A percentile compares a stretch with the other conserved stretches of the same genome.
Evolutionary conservation across 805 yeast species (phyloP).

Genomic region (Lipomyces mesembrius): DNA sequence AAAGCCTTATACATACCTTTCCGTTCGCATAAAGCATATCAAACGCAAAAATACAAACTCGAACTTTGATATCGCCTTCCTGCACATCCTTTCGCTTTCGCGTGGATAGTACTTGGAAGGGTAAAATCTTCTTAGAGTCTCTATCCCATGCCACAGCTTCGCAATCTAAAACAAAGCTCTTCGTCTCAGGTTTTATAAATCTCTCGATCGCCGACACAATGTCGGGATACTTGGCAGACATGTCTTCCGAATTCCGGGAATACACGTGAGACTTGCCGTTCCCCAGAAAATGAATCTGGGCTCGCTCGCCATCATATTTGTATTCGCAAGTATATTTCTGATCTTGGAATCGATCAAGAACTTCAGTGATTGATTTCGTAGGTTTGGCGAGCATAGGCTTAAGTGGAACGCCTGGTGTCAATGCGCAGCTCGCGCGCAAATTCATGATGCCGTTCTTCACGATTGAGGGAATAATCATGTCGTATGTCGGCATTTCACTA

Average conservation of each 20-base stretch:
- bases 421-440: slow-evolving; percentile 66
- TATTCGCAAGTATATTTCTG: slow-evolving; percentile 92
- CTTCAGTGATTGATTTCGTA: slow-evolving; percentile 90
- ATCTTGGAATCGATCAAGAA: slow-evolving; percentile 72
- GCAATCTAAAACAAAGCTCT: slow-evolving; percentile 81
- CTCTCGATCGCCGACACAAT: slow-evolving; percentile 69
- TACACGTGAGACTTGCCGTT: slow-evolving; percentile 73
- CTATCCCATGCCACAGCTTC: slow-evolving; percentile 98
- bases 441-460: slow-evolving; percentile 69
- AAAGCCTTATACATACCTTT: slow-evolving; percentile 42
- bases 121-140: slow-evolving; percentile 74
- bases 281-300: slow-evolving; percentile 78
- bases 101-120: slow-evolving; percentile 91
- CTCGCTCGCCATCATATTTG: slow-evolving; percentile 97
- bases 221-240: slow-evolving; percentile 96
- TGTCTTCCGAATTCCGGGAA: slow-evolving; percentile 94
- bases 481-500: slow-evolving; percentile 89
- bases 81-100: slow-evolving; percentile 93
- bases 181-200: slow-evolving; percentile 53
- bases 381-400: slow-evolving; percentile 99
- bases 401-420: slow-evolving; percentile 91
- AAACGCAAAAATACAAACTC: slow-evolving; percentile 90
- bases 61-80: slow-evolving; percentile 82
- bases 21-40: slow-evolving; percentile 80
- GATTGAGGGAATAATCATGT: slow-evolving; percentile 69